A percentile compares a stretch with the other conserved stretches of the same genome.
Conservation (phyloP, 1,284 basidiomycete species). For the Trametes polyzona region DNA sequence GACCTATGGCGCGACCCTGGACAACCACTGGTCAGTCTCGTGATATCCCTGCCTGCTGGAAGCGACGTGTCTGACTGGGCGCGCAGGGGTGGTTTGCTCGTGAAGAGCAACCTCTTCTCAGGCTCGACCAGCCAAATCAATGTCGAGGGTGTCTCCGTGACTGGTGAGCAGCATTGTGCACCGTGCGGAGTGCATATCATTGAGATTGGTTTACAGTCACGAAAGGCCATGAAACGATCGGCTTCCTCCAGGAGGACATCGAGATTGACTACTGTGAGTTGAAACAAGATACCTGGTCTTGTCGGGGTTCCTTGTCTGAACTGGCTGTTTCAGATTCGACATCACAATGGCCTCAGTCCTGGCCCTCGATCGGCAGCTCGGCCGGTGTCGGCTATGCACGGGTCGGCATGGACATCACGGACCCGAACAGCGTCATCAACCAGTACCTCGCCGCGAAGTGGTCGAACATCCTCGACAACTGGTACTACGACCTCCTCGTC, state of each 20-base stretch:
- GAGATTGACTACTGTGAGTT: slow-evolving; percentile 20
- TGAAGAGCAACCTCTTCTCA: slow-evolving; percentile 11
- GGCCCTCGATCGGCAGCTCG: slow-evolving; percentile 14
- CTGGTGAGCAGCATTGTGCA: slow-evolving; percentile 10
- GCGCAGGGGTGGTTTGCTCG: slow-evolving; percentile 15
- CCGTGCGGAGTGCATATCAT: background rate
- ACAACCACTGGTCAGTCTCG: slow-evolving; percentile 20
- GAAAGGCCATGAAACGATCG: slow-evolving; percentile 6
- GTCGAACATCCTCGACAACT: slow-evolving; percentile 16
- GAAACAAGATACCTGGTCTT: background rate
- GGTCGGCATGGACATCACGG: slow-evolving; percentile 21
- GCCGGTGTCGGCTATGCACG: slow-evolving; percentile 5
- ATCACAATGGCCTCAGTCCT: slow-evolving; percentile 7
- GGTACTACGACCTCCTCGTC: slow-evolving; percentile 24
- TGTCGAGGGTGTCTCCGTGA: slow-evolving; percentile 10
- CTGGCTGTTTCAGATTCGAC: background rate
- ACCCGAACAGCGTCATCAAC: slow-evolving; percentile 19
- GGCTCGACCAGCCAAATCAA: slow-evolving; percentile 8
- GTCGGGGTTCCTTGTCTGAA: background rate
- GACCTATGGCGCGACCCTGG: slow-evolving; percentile 19
- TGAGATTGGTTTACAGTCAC: slow-evolving; percentile 3
- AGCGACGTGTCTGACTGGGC: background rate
- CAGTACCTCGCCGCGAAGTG: slow-evolving; percentile 20
- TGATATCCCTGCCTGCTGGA: background rate
- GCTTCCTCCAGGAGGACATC: slow-evolving; percentile 17